Conservation (phyloP, 495 filamentous ascomycete species). For the Neurospora pannonica region DNA sequence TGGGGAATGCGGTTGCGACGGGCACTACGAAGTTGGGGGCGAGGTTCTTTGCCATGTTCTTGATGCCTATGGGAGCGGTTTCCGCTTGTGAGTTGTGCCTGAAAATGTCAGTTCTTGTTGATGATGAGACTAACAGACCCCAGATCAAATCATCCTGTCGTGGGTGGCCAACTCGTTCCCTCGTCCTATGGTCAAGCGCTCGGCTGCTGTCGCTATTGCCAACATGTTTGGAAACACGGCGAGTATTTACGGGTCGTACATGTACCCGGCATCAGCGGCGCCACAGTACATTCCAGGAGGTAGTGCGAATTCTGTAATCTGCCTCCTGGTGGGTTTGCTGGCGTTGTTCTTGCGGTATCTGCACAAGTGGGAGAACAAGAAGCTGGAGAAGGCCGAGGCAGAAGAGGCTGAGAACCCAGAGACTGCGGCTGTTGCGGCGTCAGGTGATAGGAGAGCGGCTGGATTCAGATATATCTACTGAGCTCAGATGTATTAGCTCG, state of each 20-base stretch:
- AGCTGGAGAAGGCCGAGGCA: constrained; percentile 33
- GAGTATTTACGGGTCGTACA: constrained; percentile 48
- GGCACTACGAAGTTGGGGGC: constrained; percentile 35
- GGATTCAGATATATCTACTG: constrained; percentile 15
- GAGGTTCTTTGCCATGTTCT: constrained; percentile 42
- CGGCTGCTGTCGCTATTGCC: constrained; percentile 42
- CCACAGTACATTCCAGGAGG: constrained; percentile 41
- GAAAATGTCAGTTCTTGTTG: not conserved
- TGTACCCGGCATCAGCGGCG: constrained; percentile 41
- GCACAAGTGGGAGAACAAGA: constrained; percentile 40
- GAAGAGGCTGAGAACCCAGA: constrained; percentile 14
- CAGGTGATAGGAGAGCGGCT: constrained; percentile 2
- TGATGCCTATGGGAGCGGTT: constrained; percentile 43
- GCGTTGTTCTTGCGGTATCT: constrained; percentile 36
- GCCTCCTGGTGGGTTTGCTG: constrained; percentile 26
- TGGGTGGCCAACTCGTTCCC: constrained; percentile 48
- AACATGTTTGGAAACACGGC: constrained; percentile 46
- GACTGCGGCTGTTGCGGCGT: not conserved
- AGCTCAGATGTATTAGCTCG: not conserved
- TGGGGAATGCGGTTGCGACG: constrained; percentile 41
- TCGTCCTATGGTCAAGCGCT: constrained; percentile 44
- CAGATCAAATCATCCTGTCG: constrained; percentile 38
- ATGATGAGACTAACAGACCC: not conserved
- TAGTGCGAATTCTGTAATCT: constrained; percentile 38
- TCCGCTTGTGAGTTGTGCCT: constrained; percentile 22